phyloP scores from a whole-genome alignment of 2,329 filamentous ascomycete genomes.

The Cladosporium velox region DNA sequence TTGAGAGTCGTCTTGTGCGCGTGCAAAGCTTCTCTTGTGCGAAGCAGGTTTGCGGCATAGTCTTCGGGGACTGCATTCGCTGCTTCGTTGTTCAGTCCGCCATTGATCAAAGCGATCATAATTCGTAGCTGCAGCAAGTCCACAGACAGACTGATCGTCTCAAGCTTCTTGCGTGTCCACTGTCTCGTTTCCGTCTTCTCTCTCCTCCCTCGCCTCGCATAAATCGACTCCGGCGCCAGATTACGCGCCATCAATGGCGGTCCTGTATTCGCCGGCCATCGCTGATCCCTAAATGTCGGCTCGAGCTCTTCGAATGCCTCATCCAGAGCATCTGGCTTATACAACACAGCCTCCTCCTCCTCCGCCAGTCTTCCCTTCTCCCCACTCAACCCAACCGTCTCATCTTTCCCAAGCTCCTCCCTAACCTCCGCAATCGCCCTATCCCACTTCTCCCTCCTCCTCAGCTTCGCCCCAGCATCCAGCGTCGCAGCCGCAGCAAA shows the following conservation, averaged over 20 bases:
- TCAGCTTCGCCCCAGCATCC: constrained; percentile 62
- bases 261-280: constrained; percentile 47
- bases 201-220: constrained; percentile 34
- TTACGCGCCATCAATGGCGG: constrained; percentile 30
- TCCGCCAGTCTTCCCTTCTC: background rate
- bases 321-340: background rate
- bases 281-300: constrained; percentile 20
- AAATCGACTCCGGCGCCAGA: constrained; percentile 50
- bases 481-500: constrained; percentile 65
- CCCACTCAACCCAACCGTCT: constrained; percentile 29
- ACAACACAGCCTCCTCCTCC: constrained; percentile 6
- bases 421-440: constrained; percentile 59
- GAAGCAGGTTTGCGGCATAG: constrained; percentile 27
- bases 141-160: constrained; percentile 43
- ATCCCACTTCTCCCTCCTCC: constrained; percentile 62
- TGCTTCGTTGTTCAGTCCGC: constrained; percentile 24
- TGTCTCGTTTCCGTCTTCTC: background rate
- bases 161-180: constrained; percentile 47
- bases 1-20: constrained; percentile 12
- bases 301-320: constrained; percentile 28
- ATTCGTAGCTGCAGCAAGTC: constrained; percentile 44
- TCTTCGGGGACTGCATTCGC: constrained; percentile 28
- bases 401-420: constrained; percentile 48
- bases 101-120: constrained; percentile 32
- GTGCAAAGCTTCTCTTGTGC: constrained; percentile 7